A percentile compares a stretch with the other conserved stretches of the same genome.
Conservation (phyloP, 495 filamentous ascomycete genomes). For the Xylaria intraflava region DNA sequence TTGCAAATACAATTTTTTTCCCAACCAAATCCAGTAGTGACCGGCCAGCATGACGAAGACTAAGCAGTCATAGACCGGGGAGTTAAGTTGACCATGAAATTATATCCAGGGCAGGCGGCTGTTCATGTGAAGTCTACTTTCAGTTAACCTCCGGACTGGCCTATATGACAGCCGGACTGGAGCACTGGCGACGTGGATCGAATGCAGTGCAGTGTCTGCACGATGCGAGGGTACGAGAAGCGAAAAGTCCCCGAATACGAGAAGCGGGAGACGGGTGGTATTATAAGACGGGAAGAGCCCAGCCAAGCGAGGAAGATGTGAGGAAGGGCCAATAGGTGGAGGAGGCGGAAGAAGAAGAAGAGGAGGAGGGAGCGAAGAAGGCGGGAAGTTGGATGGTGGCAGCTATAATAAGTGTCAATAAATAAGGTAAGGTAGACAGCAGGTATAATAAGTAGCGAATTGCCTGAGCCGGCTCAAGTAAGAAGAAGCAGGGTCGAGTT, state of each 20-base stretch:
- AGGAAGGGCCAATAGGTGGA: neutral
- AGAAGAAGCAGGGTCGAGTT: neutral
- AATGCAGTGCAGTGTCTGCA: too few relatives aligned
- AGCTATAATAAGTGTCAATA: slow-evolving; percentile 5
- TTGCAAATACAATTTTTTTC: neutral
- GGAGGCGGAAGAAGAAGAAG: neutral
- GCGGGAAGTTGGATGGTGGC: neutral
- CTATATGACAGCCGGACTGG: neutral
- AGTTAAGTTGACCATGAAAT: neutral
- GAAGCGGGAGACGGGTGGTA: neutral
- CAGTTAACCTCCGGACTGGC: neutral
- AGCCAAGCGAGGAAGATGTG: neutral
- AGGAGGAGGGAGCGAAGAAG: neutral
- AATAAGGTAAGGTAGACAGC: too few relatives aligned
- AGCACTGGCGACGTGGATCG: too few relatives aligned
- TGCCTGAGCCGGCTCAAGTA: neutral
- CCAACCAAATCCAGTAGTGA: slow-evolving; percentile 1
- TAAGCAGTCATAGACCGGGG: too few relatives aligned
- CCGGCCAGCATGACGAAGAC: slow-evolving; percentile 4
- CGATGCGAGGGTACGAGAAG: neutral
- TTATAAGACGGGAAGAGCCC: neutral
- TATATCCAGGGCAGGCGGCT: too few relatives aligned
- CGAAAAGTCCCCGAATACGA: neutral
- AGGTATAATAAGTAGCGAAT: neutral
- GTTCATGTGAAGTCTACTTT: neutral